A percentile compares a stretch with the other conserved stretches of the same genome.
Evolutionary conservation across 192 early-diverging fungal species (phyloP).

Genomic region (Entophlyctis luteolus): DNA sequence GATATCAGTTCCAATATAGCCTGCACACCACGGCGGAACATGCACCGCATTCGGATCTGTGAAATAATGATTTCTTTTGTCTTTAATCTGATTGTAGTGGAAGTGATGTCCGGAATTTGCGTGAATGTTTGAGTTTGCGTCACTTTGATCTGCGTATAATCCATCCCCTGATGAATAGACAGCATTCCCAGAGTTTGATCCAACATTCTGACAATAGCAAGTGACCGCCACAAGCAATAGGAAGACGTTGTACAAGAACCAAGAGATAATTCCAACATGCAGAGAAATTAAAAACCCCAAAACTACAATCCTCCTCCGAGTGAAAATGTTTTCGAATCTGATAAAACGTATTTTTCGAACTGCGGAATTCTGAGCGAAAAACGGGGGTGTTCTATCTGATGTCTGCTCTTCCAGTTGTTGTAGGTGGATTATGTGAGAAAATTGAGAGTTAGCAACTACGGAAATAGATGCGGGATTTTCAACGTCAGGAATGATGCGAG

Average conservation of each 20-base stretch:
- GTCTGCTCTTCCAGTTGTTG: neutral
- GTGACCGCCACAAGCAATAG: neutral
- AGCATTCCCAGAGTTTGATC: neutral
- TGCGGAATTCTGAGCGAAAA: neutral
- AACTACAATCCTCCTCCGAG: neutral
- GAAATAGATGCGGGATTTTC: constrained; percentile 3
- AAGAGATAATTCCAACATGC: neutral
- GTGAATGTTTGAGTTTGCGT: too few relatives aligned
- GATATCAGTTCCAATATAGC: constrained; percentile 1
- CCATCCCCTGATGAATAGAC: neutral
- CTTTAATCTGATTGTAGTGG: neutral
- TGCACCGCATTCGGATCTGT: neutral
- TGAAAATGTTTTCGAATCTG: neutral
- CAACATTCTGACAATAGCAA: constrained; percentile 2
- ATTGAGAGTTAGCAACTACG: neutral
- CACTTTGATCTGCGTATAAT: neutral
- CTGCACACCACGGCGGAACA: constrained; percentile 5
- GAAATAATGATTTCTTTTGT: too few relatives aligned
- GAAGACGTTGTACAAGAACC: constrained; percentile 17
- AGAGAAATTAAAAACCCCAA: neutral
- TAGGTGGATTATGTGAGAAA: neutral
- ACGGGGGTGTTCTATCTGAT: neutral
- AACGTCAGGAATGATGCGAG: constrained; percentile 6
- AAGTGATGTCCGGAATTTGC: neutral
- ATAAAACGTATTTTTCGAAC: neutral